A percentile compares a stretch with the other conserved stretches of the same genome.
phyloP scores from a whole-genome alignment of 1,284 basidiomycete genomes.

The Trametes hirsuta region DNA sequence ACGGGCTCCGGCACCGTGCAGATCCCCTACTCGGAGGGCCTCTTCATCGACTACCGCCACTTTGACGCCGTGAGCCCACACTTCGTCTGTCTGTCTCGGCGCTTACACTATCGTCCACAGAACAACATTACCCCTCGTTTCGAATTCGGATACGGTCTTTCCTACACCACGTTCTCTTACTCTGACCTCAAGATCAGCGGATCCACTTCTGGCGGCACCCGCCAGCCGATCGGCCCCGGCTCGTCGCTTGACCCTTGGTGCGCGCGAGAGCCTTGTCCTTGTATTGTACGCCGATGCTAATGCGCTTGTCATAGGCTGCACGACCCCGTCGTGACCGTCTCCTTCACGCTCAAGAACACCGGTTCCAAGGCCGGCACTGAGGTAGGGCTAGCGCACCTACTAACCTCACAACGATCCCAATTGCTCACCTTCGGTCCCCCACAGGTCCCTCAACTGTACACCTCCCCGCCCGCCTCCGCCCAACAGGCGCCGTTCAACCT shows the following conservation, averaged over 20 bases:
- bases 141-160: slow-evolving; percentile 47
- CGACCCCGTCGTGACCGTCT: slow-evolving; percentile 35
- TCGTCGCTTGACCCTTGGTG: slow-evolving; percentile 37
- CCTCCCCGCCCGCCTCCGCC: slow-evolving; percentile 58
- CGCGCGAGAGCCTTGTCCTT: neutral
- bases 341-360: slow-evolving; percentile 40
- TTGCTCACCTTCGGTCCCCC: neutral
- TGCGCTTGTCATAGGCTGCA: slow-evolving; percentile 30
- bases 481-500: slow-evolving; percentile 64
- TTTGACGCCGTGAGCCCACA: slow-evolving; percentile 61
- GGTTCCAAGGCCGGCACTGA: slow-evolving; percentile 39
- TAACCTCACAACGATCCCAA: neutral
- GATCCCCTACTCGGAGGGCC: slow-evolving; percentile 61
- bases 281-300: neutral
- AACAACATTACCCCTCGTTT: slow-evolving; percentile 38
- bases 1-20: slow-evolving; percentile 38
- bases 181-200: slow-evolving; percentile 34
- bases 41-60: slow-evolving; percentile 77
- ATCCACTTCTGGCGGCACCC: slow-evolving; percentile 32
- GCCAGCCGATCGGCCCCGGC: slow-evolving; percentile 32
- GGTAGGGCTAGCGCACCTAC: slow-evolving; percentile 24
- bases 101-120: slow-evolving; percentile 9
- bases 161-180: slow-evolving; percentile 46
- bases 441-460: slow-evolving; percentile 68
- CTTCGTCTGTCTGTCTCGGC: neutral